Conservation (phyloP, 768 basidiomycete genomes). For the Suillus subalutaceus region DNA sequence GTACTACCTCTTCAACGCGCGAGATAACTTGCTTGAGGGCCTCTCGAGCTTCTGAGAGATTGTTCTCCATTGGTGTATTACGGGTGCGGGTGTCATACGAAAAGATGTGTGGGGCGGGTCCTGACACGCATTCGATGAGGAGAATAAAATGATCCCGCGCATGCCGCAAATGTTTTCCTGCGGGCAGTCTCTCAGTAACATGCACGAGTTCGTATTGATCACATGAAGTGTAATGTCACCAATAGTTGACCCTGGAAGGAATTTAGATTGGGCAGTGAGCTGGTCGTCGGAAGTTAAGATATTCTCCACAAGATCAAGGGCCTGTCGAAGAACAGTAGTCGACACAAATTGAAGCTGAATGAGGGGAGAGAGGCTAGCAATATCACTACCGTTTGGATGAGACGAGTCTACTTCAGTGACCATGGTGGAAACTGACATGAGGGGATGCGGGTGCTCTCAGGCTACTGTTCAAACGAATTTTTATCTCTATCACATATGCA, state of each 20-base stretch:
- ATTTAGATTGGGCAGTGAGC: conserved; percentile 67
- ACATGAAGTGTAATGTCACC: conserved; percentile 44
- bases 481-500: background rate
- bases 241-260: conserved; percentile 86
- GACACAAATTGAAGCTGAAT: conserved; percentile 68
- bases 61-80: conserved; percentile 85
- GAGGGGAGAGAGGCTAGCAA: conserved; percentile 36
- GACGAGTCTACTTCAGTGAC: conserved; percentile 16
- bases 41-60: conserved; percentile 56
- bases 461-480: background rate
- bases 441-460: background rate
- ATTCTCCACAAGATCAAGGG: conserved; percentile 70
- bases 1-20: conserved; percentile 57
- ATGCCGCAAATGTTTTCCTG: conserved; percentile 87
- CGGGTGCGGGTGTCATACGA: conserved; percentile 78
- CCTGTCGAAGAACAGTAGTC: conserved; percentile 69
- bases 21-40: conserved; percentile 59
- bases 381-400: conserved; percentile 16
- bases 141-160: conserved; percentile 82
- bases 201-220: background rate
- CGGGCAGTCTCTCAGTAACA: conserved; percentile 6
- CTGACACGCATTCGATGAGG: conserved; percentile 56
- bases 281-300: conserved; percentile 70
- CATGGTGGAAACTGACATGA: conserved; percentile 26
- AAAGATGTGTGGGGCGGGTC: conserved; percentile 52